Evolutionary conservation across 2,329 filamentous ascomycete genomes (phyloP).

Genomic region (Paecilomyces niveus): DNA sequence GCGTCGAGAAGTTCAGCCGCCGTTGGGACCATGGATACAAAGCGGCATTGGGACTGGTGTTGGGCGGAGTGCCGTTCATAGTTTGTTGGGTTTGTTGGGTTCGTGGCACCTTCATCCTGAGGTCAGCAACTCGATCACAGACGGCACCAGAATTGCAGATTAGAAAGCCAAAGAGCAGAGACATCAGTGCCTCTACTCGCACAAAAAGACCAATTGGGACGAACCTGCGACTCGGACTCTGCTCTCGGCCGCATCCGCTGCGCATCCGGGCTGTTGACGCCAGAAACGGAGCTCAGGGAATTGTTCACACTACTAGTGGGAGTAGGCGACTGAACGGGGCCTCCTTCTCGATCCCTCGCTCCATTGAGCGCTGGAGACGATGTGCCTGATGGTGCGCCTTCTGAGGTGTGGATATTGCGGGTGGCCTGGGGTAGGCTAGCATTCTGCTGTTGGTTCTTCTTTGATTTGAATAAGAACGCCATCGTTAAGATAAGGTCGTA

Average conservation of each 20-base stretch:
- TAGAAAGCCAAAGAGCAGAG: neutral
- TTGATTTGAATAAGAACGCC: constrained; percentile 78
- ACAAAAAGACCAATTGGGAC: constrained; percentile 12
- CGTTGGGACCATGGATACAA: constrained; percentile 96
- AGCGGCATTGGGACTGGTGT: constrained; percentile 60
- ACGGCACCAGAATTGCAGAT: neutral
- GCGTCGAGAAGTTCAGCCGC: constrained; percentile 74
- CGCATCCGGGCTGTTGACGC: constrained; percentile 59
- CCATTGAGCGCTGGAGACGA: constrained; percentile 44
- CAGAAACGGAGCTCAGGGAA: constrained; percentile 61
- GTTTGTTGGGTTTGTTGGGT: constrained; percentile 46
- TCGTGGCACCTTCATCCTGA: constrained; percentile 19
- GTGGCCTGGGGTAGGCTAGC: constrained; percentile 46
- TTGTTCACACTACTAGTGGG: constrained; percentile 66
- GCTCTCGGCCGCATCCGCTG: constrained; percentile 50
- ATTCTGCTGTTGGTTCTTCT: constrained; percentile 58
- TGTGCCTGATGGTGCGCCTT: constrained; percentile 38
- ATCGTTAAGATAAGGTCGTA: constrained; percentile 40
- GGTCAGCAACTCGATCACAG: neutral
- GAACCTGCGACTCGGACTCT: constrained; percentile 50
- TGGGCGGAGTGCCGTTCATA: constrained; percentile 45
- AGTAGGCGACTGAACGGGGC: constrained; percentile 52
- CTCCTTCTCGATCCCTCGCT: constrained; percentile 27
- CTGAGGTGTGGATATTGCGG: constrained; percentile 51
- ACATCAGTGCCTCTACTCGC: neutral